Evolutionary conservation across 345 rosid genomes (phyloP).

Genomic region (Salix suchowensis): DNA sequence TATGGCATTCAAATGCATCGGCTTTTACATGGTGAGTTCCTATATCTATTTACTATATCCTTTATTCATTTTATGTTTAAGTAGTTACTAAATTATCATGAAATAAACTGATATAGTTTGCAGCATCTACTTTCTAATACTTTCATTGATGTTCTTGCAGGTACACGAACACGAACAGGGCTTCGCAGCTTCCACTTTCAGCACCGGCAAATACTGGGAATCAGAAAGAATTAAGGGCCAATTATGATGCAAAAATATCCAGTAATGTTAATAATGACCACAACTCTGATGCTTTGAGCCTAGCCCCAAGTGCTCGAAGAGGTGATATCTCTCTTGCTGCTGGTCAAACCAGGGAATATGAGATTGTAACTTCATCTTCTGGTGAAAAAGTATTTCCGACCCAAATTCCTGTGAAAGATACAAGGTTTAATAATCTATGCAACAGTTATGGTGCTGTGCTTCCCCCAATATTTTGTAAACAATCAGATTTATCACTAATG

Average conservation of each 20-base stretch:
- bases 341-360: constrained; percentile 35
- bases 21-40: constrained; percentile 72
- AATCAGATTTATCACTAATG: constrained; percentile 36
- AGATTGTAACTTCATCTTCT: constrained; percentile 36
- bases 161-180: constrained; percentile 53
- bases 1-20: constrained; percentile 74
- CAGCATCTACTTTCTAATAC: constrained; percentile 7
- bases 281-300: constrained; percentile 35
- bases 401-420: constrained; percentile 43
- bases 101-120: background rate
- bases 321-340: constrained; percentile 28
- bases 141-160: constrained; percentile 37
- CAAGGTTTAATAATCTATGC: constrained; percentile 29
- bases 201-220: constrained; percentile 23
- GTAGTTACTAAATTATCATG: background rate
- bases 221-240: constrained; percentile 26
- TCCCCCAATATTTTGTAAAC: constrained; percentile 32
- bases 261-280: constrained; percentile 14
- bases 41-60: background rate
- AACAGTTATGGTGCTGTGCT: constrained; percentile 36
- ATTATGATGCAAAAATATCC: constrained; percentile 29
- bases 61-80: background rate
- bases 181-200: constrained; percentile 36
- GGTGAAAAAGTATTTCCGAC: constrained; percentile 42
- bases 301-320: constrained; percentile 43